Percentiles rank a stretch among this genome's conserved stretches.
These are phyloP conservation scores for Cucurbita moschata DNA, from an alignment of 306 rosid genomes.

Conservation along the genomic window DNA sequence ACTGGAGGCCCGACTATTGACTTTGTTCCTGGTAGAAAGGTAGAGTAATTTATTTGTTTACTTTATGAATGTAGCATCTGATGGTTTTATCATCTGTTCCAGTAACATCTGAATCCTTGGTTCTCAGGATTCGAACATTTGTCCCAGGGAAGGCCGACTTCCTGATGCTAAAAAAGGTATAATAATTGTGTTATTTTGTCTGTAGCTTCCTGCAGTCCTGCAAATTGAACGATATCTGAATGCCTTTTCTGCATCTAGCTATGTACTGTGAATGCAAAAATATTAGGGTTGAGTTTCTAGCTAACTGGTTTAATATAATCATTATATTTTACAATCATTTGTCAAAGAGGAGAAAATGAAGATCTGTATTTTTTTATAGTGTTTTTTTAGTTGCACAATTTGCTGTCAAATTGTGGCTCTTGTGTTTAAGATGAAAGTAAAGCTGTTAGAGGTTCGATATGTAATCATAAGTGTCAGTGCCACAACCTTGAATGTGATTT, in stretches of 20 bases:
- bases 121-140: conserved; percentile 52
- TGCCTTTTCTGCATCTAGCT: neutral
- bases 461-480: neutral
- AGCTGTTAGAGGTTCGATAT: neutral
- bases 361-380: neutral
- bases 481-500: neutral
- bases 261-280: neutral
- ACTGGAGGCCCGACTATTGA: conserved; percentile 87
- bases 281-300: neutral
- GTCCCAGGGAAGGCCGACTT: conserved; percentile 71
- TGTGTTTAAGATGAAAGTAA: neutral
- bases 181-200: neutral
- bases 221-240: neutral
- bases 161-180: conserved; percentile 80
- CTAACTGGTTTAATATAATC: neutral
- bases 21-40: conserved; percentile 81
- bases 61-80: conserved; percentile 12
- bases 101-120: neutral
- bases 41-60: conserved; percentile 10
- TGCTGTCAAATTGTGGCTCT: neutral
- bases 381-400: neutral
- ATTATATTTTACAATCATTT: neutral
- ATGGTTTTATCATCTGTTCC: conserved; percentile 2
- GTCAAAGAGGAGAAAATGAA: neutral
- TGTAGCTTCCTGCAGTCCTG: neutral